Evolutionary conservation across 2,329 filamentous ascomycete species (phyloP), one percentile per base, ranked within the genome.

Genomic region (Colletotrichum sp.): DNA sequence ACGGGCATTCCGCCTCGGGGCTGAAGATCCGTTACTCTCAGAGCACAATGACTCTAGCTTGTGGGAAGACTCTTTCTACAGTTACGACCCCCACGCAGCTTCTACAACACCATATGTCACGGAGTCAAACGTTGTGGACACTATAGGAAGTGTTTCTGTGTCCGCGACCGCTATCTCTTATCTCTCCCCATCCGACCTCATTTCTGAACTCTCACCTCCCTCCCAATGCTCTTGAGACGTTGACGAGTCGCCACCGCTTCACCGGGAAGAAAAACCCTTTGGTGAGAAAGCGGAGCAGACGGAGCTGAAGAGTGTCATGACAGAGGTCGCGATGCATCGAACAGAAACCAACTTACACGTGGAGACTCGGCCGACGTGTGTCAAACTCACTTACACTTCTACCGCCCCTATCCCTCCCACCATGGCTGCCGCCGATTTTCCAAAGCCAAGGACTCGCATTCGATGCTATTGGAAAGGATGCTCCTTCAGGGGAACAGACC

Each of bases 401-500:
- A 52, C n/a, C n/a, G 12, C 44, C 44, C 44, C n/a, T 52, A 52
- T 24, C 0, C 12, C 0, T 7, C 10, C n/a, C 1, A 21, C n/a
- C 44, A 52, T 52, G 44, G 44, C 4, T 52, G n/a, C 0, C n/a
- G 2, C 44, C n/a, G 44, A 21, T 7, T 7, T 7, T 21, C 10
- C n/a, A 7, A 52, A 52, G 10, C 4, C 3, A 21, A 52, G 44
- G 44, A 52, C 44, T 5, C 44, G 44, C 10, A 0, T 52, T 52
- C 44, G 44, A 7, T 52, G 44, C 44, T 52, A 52, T 21, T 52
- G 44, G 44, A 52, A 52, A 7, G 44, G 44, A 13, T 52, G 44
- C 0, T 52, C 3, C 0, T 52, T 52, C 0, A 13, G n/a, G n/a
- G 44, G 44, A 0, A 52, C 0, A 52, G 44, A 0, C 0, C 44